A percentile compares a stretch with the other conserved stretches of the same genome.
Evolutionary conservation across 2,329 filamentous ascomycete genomes (phyloP).

Genomic region (Emmonsia crescens): DNA sequence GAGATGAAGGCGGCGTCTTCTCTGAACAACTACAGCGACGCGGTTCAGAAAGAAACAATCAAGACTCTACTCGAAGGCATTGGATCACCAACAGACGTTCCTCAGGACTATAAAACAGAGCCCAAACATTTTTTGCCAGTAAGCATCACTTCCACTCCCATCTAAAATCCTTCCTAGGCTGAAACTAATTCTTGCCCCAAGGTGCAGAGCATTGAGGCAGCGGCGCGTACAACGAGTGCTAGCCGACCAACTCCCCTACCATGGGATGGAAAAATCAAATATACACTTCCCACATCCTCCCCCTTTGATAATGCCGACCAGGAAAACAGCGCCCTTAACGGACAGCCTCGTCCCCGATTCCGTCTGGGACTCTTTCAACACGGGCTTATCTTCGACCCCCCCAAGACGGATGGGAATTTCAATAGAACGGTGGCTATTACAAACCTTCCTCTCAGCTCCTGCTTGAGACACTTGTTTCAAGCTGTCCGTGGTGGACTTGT

Average conservation of each 20-base stretch:
- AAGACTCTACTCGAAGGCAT: constrained; percentile 11
- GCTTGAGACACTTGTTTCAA: constrained; percentile 18
- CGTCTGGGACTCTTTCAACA: constrained; percentile 21
- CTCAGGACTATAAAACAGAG: background rate
- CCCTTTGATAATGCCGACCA: background rate
- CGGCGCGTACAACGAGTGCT: background rate
- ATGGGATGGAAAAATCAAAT: constrained; percentile 13
- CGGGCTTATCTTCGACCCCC: constrained; percentile 23
- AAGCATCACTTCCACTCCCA: background rate
- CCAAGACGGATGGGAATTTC: constrained; percentile 14
- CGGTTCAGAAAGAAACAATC: background rate
- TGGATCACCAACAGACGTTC: constrained; percentile 7
- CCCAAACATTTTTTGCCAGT: background rate
- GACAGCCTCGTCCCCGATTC: constrained; percentile 7
- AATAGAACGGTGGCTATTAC: constrained; percentile 24
- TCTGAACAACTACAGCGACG: background rate
- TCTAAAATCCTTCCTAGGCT: background rate
- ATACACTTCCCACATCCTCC: background rate
- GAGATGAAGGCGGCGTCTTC: background rate
- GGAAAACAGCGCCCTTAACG: background rate
- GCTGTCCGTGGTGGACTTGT: constrained; percentile 18
- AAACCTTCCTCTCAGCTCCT: constrained; percentile 16
- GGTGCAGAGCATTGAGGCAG: background rate
- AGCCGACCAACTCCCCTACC: constrained; percentile 2
- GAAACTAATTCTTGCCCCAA: background rate